Evolutionary conservation across 306 rosid species (phyloP), one percentile per base, ranked within the genome.

Genomic region (Castanea mollissima): DNA sequence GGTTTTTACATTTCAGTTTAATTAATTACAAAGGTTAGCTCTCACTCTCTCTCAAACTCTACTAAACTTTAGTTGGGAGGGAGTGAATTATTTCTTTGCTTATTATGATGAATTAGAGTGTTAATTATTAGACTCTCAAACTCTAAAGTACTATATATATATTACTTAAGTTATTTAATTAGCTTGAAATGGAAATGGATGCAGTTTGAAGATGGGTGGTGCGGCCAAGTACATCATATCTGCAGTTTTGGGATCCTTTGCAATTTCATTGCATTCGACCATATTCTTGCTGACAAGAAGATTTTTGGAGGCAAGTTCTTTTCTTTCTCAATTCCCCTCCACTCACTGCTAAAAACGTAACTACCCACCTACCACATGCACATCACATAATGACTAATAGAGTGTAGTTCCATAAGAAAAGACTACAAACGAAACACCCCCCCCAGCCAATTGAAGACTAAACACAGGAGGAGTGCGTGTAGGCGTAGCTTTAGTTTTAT

Each of bases 261-360:
- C 86, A 19, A 0, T 89, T 76, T 91, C 93, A 25, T 92, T 84
- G 9, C 51, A 9, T 80, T 52, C 78, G 97, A 94, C 76, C 0
- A 60, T 77, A 1, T 27, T 41, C 1, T 90, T 79, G 71, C 97
- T 55, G 98, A 94, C 73, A 85, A 57, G 60, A 94, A 94, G 86
- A 70, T 92, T 56, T 94, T 92, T 81, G 97, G 96, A 87, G 98
- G 96, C 78, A 65, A 79, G 81, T 78, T 58, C 35, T 79, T 64
- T 25, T 71, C 55, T 38, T 38, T 38, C 38, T 2, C 71, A 25
- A 18, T 71, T 73, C 1, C 3, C 27, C 78, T 59, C 51, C 27
- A 25, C 27, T 41, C 31, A 21, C 38, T 27, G 68, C 46, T 2
- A 38, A 62, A 62, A 27, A 13, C 5, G 38, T 15, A 62, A 12